These are phyloP conservation scores for Xylaria arbuscula DNA, from an alignment of 2,329 filamentous ascomycete genomes.

Conservation along the genomic window DNA sequence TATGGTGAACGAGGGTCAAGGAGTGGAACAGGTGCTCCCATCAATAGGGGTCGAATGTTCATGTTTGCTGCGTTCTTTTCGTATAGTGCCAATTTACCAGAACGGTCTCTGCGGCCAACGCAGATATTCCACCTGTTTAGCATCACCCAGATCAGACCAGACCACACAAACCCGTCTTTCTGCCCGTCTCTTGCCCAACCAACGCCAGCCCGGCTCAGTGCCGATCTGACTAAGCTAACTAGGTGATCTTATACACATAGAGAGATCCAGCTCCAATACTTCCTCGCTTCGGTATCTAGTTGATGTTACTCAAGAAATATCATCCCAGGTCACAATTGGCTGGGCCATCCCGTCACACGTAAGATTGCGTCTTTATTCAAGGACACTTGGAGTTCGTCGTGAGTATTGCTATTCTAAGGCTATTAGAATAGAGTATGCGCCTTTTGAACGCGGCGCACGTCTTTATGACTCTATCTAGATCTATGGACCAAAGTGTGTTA, in stretches of 20 bases:
- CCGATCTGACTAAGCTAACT: slow-evolving; percentile 25
- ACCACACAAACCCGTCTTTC: too few species aligned
- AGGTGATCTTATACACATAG: slow-evolving; percentile 1
- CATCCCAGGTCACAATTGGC: background rate
- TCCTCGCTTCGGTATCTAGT: background rate
- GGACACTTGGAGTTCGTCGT: background rate
- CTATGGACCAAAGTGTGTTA: slow-evolving; percentile 7
- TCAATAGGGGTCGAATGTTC: background rate
- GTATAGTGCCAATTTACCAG: background rate
- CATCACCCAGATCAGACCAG: too few species aligned
- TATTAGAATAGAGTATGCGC: background rate
- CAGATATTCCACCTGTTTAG: background rate
- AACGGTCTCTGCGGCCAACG: too few species aligned
- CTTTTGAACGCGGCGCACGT: background rate
- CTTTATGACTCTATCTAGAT: slow-evolving; percentile 13
- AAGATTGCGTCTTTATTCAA: slow-evolving; percentile 10
- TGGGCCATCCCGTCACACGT: slow-evolving; percentile 19
- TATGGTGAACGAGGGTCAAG: background rate
- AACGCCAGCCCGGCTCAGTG: background rate
- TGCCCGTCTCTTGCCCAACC: background rate
- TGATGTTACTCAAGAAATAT: slow-evolving; percentile 9
- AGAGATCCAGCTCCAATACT: background rate
- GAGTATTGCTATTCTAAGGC: background rate
- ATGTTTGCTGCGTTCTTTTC: background rate
- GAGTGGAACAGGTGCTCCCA: background rate